Base-by-base conservation (phyloP, 805 yeast species). In the Saturnispora quitensis region DNA sequence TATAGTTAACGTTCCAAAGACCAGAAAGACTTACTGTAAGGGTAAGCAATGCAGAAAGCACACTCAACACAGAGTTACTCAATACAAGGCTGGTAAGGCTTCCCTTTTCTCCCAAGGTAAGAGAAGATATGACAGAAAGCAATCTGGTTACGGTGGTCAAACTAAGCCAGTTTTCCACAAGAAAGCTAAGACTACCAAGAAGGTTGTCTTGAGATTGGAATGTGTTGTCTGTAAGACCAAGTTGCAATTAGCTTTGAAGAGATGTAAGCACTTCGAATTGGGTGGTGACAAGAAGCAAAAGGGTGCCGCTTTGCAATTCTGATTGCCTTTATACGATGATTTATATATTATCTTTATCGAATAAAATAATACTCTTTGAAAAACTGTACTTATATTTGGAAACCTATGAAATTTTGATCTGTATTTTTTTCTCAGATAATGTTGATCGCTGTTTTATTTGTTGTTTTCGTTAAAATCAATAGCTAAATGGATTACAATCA, bases 201-300 rank as follows among this genome's bases (percentile, higher is more conserved):
- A 93, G 87, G 96, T 93, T 75, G 99, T 93, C 64, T 86, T 93
- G 74, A 91, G 97, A 82, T 85, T 93, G 73, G 99, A 93, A 83
- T 93, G 99, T 87, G 89, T 90, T 69, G 81, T 76, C 68, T 93
- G 99, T 81, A 93, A 93, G 89, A 86, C 97, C 81, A 93, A 89
- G 86, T 85, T 95, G 70, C 99, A 93, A 83, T 82, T 93, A 67
- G 73, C 96, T 59, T 83, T 93, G 77, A 93, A 93, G 93, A 89
- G 99, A 84, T 93, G 98, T 86, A 93, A 93, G 93, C 99, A 93
- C 82, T 93, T 93, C 78, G 99, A 93, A 83, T 89, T 93, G 74
- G 99, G 99, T 85, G 99, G 99, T 83, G 99, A 93, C 84, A 93
- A 87, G 88, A 93, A 93, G 82, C 97, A 93, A 82, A 93, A 93